A percentile compares a stretch with the other conserved stretches of the same genome.
phyloP scores from a whole-genome alignment of 2,329 filamentous ascomycete genomes.

The Phialophora verrucosa region DNA sequence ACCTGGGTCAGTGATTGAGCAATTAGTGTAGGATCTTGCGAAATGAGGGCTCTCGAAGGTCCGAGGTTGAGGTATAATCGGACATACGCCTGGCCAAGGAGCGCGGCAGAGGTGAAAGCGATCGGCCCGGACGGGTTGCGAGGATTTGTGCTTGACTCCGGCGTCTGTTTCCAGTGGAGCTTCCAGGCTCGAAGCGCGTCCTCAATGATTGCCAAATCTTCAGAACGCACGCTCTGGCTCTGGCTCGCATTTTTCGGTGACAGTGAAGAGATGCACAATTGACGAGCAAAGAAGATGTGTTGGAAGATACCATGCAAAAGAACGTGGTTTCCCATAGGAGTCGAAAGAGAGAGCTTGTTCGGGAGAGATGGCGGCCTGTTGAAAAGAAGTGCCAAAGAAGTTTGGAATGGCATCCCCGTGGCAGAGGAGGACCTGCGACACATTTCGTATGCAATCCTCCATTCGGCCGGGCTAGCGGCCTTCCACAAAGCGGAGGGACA shows the following conservation, averaged over 20 bases:
- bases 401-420: conserved; percentile 40
- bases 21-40: too few relatives aligned
- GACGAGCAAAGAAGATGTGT: too few relatives aligned
- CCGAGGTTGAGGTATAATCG: conserved; percentile 45
- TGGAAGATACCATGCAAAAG: too few relatives aligned
- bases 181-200: conserved; percentile 52
- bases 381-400: conserved; percentile 44
- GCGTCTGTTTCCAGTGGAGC: conserved; percentile 46
- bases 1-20: too few relatives aligned
- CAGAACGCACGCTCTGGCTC: too few relatives aligned
- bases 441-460: conserved; percentile 35
- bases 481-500: conserved; percentile 46
- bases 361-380: conserved; percentile 43
- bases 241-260: too few relatives aligned
- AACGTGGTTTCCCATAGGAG: too few relatives aligned
- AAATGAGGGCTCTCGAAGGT: conserved; percentile 15
- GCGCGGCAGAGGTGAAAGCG: conserved; percentile 67
- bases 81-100: conserved; percentile 64
- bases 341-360: conserved; percentile 32
- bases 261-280: too few relatives aligned
- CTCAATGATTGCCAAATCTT: background rate
- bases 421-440: conserved; percentile 26
- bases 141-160: conserved; percentile 46
- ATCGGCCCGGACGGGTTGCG: conserved; percentile 59
- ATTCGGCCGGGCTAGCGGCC: conserved; percentile 42